Base-by-base conservation (phyloP, 371 early-diverging fungal genomes). In the Parasitella parasitica region DNA sequence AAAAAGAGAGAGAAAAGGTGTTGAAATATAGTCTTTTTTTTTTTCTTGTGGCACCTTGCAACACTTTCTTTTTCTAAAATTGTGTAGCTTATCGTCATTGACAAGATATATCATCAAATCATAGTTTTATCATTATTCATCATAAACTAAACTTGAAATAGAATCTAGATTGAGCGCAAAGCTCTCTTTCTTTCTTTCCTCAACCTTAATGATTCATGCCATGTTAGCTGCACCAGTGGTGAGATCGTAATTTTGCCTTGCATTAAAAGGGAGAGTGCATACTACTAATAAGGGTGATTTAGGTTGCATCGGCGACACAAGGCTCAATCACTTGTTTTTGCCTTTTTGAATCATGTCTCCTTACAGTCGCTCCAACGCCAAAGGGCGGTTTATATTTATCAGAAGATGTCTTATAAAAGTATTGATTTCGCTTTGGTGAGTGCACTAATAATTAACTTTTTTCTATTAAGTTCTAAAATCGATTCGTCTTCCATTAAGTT, bases 281-380 rank as follows among this genome's bases (percentile, higher is more conserved):
- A 8, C 6, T 5, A 48, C 26, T 50, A n/a, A 28, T 50, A 30
- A 30, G 12, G 0, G 6, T 46, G 46, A 24, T 57, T 57, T 20
- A 43, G 18, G 58, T 57, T 57, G 22, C 26, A 48, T 13, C 58
- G 58, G 36, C 58, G 58, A 46, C 34, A 24, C 22, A 57, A 57
- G 16, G 50, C 50, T 0, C 4, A 16, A 38, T 38, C 38, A n/a
- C n/a, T 13, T 15, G 18, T 43, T 43, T 28, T 57, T 57, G 58
- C 58, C 58, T 57, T 57, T 57, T 57, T 34, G 16, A 57, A 27
- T n/a, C 32, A n/a, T 35, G 48, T 57, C 58, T 57, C 58, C 58
- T 48, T 57, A n/a, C 32, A 27, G n/a, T n/a, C 30, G n/a, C n/a
- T 6, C 3, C 6, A 32, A 32, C 32, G 32, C 32, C 3, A n/a